Conservation (phyloP, 306 rosid genomes). For the Citrullus amarus region DNA sequence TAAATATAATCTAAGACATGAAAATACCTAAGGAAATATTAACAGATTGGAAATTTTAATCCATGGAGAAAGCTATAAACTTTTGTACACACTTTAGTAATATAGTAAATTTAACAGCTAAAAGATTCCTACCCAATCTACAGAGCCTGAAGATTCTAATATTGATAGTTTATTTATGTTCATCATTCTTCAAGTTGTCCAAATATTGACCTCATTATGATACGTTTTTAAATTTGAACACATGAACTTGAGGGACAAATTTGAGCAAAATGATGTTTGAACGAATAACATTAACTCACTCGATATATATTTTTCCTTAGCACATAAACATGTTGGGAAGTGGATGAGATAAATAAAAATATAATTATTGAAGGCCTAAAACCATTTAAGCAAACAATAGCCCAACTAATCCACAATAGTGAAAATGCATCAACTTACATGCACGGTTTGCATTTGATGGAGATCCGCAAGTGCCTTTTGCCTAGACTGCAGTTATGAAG, state of each 20-base stretch:
- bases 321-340: neutral
- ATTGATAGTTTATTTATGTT: neutral
- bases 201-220: neutral
- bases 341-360: neutral
- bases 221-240: neutral
- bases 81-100: neutral
- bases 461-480: slow-evolving; percentile 87
- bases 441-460: slow-evolving; percentile 75
- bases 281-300: neutral
- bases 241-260: neutral
- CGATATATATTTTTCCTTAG: neutral
- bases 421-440: slow-evolving; percentile 34
- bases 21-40: neutral
- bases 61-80: neutral
- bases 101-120: neutral
- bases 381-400: slow-evolving; percentile 8
- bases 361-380: slow-evolving; percentile 1
- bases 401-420: slow-evolving; percentile 1
- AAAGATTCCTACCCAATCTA: neutral
- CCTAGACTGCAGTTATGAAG: slow-evolving; percentile 59
- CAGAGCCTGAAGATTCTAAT: neutral
- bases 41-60: neutral
- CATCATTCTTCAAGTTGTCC: neutral
- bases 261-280: neutral
- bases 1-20: neutral